Evolutionary conservation across 192 early-diverging fungal species (phyloP), one percentile per base, ranked within the genome.

Genomic region (Coemansia sp.): DNA sequence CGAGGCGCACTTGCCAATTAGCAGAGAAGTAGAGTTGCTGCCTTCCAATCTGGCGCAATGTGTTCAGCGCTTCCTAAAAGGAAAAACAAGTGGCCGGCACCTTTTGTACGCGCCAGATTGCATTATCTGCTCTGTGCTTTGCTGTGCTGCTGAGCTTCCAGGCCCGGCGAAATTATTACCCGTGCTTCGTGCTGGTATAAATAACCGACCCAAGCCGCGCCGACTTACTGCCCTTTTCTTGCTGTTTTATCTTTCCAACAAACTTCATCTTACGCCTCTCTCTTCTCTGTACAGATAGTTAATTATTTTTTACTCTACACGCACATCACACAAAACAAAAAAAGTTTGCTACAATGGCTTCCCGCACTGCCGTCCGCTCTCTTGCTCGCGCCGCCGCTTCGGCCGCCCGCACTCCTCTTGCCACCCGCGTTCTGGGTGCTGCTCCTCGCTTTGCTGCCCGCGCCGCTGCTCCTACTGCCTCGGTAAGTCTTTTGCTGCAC

Each of bases 371-470:
- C 17, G 63, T 69, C 32, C 78, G 78, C 64, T 42, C 78, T 56
- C 48, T 81, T 60, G 78, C 78, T 32, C 78, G 78, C 63, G 63
- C 67, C 63, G 66, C 77, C 33, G 42, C 71, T 4, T 68, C 66
- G 61, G 73, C 73, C 68, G 73, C 69, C 50, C 78, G 78, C 67
- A 55, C 78, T 49, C 63, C 78, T 29, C 69, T 81, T 48, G 78
- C 73, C 33, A 18, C 67, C 49, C 78, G 78, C 64, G 56, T 52
- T 22, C 66, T 81, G 68, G 73, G 69, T 34, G 78, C 73, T 48
- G 78, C 78, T 57, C 78, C 78, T 71, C 78, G 69, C 69, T 69
- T 81, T 56, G 78, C 78, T 30, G 69, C 78, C 63, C 77, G 77
- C 66, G 45, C 51, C 16, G 66, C 65, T 40, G 63, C 72, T 34